Evolutionary conservation across 1,284 basidiomycete species (phyloP).

Genomic region (Boletus holoroseus): DNA sequence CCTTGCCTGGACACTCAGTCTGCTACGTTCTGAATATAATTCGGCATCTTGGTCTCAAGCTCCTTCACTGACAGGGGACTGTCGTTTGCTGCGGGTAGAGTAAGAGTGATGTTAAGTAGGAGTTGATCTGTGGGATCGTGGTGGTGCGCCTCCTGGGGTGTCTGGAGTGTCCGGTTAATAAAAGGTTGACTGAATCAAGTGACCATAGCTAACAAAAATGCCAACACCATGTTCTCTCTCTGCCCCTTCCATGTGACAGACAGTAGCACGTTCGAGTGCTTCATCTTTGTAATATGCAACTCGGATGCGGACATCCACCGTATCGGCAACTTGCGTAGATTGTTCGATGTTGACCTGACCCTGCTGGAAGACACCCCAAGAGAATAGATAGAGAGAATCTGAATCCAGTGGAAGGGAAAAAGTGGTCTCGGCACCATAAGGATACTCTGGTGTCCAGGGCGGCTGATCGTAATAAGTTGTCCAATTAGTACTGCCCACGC

Average conservation of each 20-base stretch:
- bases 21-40: constrained; percentile 33
- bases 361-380: constrained; percentile 32
- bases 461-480: constrained; percentile 26
- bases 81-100: constrained; percentile 29
- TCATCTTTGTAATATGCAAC: constrained; percentile 30
- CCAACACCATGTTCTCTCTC: constrained; percentile 38
- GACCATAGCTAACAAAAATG: constrained; percentile 36
- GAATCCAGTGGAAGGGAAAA: constrained; percentile 39
- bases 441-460: constrained; percentile 21
- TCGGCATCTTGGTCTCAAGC: constrained; percentile 33
- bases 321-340: constrained; percentile 28
- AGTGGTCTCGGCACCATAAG: constrained; percentile 25
- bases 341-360: constrained; percentile 34
- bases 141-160: neutral
- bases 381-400: constrained; percentile 34
- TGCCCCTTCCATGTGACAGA: constrained; percentile 33
- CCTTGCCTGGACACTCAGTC: constrained; percentile 34
- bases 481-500: constrained; percentile 25
- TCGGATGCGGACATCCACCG: constrained; percentile 32
- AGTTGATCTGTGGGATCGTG: constrained; percentile 11
- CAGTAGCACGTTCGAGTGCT: constrained; percentile 31
- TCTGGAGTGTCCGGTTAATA: constrained; percentile 3
- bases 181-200: neutral
- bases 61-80: constrained; percentile 30
- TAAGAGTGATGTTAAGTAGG: constrained; percentile 32